Base-by-base conservation (phyloP, 345 rosid species). In the Populus ilicifolia region DNA sequence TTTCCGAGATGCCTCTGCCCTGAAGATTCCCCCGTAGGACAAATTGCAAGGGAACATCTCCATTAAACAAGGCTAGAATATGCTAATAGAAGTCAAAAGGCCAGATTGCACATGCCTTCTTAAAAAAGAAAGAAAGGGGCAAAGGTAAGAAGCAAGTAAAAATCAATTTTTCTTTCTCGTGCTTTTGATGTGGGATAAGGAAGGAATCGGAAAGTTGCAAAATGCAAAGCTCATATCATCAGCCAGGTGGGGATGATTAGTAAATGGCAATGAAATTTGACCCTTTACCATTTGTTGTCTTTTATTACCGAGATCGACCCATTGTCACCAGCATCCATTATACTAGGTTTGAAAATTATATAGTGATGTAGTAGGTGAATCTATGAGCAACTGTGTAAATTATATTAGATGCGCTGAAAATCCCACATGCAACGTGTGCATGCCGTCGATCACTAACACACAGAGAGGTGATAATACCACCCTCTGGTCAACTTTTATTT, bases 11-110 rank as follows among this genome's bases (percentile, higher is more conserved):
- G 52, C 25, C 44, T 64, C 5, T 27, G 0, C 25, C 68, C n/a
- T 7, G 13, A 39, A 62, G 70, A 44, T 18, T 33, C 35, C 18
- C 54, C 67, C 21, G 35, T 5, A 48, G 35, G 20, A 67, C 72
- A 21, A 29, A 75, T 75, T 64, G 77, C 21, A 46, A 3, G 44
- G n/a, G 64, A 75, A 52, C 52, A 48, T 68, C 10, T 68, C 44
- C 74, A 30, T 35, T 43, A 44, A 33, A 21, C 8, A 44, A 46
- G 63, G 75, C 18, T 30, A 16, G 75, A 77, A 77, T 70, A 77
- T 70, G 70, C 80, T 64, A n/a, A 70, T 61, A 16, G 17, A 70
- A 59, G 69, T 77, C 73, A 69, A 77, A 61, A 59, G 21, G 6
- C 39, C 25, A 29, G 29, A 12, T 59, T 59, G 52, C 27, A 17